A percentile compares a stretch with the other conserved stretches of the same genome.
phyloP scores from a whole-genome alignment of 73 alveolate species.

The Paramecium primaurelia region DNA sequence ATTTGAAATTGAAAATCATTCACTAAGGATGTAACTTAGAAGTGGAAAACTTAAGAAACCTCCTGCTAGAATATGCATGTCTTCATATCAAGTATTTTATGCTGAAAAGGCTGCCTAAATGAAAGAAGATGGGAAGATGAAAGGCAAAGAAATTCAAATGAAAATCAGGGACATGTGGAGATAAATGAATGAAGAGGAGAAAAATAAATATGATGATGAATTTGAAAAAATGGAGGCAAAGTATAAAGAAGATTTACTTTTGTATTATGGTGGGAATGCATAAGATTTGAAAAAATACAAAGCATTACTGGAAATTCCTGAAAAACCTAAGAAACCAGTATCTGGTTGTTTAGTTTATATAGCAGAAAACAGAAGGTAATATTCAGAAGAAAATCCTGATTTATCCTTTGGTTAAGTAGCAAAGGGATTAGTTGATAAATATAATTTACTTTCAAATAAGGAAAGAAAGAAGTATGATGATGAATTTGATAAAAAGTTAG shows the following conservation, averaged over 20 bases:
- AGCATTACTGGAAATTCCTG: not conserved
- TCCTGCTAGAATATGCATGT: not conserved
- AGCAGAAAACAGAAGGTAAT: not conserved
- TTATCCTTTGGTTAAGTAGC: not conserved
- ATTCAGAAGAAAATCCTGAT: not conserved
- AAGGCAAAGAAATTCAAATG: not conserved
- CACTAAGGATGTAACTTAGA: not conserved
- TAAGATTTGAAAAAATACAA: not conserved
- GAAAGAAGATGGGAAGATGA: not conserved
- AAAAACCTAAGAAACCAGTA: conserved; percentile 7
- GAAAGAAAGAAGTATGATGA: conserved; percentile 30
- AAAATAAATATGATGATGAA: not conserved
- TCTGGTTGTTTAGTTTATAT: not conserved
- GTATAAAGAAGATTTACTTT: not conserved
- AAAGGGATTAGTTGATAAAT: not conserved
- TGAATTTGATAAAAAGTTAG: not conserved
- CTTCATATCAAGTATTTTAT: not conserved
- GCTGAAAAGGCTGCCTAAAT: not conserved
- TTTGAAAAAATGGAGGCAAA: not conserved
- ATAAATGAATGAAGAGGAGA: not conserved
- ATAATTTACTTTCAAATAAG: not conserved
- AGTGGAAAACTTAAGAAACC: conserved; percentile 11
- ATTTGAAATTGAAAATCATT: not conserved
- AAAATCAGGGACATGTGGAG: not conserved
- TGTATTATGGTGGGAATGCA: conserved; percentile 17